Base-by-base conservation (phyloP, 495 filamentous ascomycete genomes). In the Aspergillus egyptiacus region DNA sequence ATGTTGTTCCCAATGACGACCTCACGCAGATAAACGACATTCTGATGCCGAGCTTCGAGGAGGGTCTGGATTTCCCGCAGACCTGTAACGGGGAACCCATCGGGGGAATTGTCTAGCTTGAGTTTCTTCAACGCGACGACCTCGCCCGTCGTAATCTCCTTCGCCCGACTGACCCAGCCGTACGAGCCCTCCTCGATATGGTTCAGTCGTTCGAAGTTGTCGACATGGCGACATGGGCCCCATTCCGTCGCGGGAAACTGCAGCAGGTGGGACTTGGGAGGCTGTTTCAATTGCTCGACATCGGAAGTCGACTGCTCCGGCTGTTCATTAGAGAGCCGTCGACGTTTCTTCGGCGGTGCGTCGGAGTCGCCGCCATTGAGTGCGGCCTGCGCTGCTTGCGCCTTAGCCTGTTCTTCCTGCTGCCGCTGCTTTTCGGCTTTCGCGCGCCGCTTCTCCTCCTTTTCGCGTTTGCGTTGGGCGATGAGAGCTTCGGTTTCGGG, bases 171-270 rank as follows among this genome's bases (percentile, higher is more conserved):
- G 3, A 98, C 93, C 80, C 83, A 91, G 42, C 93, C 93, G 69
- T 97, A 98, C 1, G 88, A 86, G 43, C 93, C 93, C 66, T 98
- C 93, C 63, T 97, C 93, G 59, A 98, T 98, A 66, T 93, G 86
- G 59, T 98, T 98, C 51, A 98, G 71, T 50, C 83, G 83, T 63
- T 95, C 87, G 65, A 90, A 97, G 62, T 90, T 85, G 63, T 91
- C 85, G 38, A 95, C 84, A 70, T 87, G 84, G 54, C 89, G 76
- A 59, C 85, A 87, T 33, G 80, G 80, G 28, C 79, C 78, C 78
- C 91, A 94, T 64, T 74, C 70, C 17, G 75, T 75, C 36, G 74
- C 69, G 19, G 83, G 77, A 63, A 91, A 93, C 14, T 86, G 79
- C 18, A 96, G 67, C 11, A 94, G 74, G 42, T 74, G 63, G 14